Conservation (phyloP, 108 stramenopile genomes). For the Pseudonitzschia multistriata region DNA sequence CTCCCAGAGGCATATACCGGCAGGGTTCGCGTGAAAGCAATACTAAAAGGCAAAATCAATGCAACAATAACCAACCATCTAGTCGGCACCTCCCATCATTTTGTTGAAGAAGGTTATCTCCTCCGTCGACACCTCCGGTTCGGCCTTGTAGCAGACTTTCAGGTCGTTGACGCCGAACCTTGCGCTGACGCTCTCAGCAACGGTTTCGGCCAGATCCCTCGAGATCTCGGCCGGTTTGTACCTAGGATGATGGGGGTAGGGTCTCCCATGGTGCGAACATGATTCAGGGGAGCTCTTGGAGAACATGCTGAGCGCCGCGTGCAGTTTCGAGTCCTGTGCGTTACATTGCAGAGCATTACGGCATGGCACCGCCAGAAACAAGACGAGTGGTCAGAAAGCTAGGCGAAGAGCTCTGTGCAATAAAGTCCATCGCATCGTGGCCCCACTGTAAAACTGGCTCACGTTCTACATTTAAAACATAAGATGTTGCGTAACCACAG, state of each 20-base stretch:
- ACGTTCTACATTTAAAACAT: neutral
- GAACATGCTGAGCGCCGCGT: neutral
- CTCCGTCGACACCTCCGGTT: neutral
- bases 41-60: no score
- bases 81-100: neutral
- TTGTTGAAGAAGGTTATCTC: neutral
- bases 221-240: neutral
- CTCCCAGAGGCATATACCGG: no score
- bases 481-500: neutral
- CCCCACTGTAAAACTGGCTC: no score
- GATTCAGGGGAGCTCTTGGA: neutral
- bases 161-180: constrained; percentile 1
- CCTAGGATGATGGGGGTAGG: neutral
- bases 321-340: neutral
- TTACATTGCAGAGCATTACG: neutral
- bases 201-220: neutral
- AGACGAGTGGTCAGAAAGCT: neutral
- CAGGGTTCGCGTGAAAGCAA: no score
- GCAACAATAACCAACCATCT: neutral
- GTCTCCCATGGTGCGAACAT: neutral
- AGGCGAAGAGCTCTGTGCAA: no score
- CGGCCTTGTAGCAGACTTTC: neutral
- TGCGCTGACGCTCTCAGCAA: neutral
- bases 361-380: neutral
- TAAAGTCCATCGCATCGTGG: no score